phyloP scores from a whole-genome alignment of 2,329 filamentous ascomycete species.

The Fusarium sp. region DNA sequence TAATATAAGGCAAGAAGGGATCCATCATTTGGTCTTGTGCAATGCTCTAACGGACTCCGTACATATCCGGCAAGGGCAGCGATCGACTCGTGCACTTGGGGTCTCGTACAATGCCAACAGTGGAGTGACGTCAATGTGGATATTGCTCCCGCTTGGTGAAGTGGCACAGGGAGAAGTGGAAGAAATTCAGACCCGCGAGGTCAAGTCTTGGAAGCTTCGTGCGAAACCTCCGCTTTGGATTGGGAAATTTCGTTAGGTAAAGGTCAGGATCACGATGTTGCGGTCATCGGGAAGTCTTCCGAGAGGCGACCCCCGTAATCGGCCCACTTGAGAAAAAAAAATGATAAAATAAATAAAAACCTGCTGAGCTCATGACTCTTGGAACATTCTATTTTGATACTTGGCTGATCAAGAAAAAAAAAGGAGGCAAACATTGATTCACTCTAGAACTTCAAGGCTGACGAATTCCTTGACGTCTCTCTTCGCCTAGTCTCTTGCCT shows the following conservation, averaged over 20 bases:
- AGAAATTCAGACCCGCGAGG: constrained; percentile 4
- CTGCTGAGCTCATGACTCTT: constrained; percentile 36
- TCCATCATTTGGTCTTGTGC: constrained; percentile 13
- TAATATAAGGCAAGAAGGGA: constrained; percentile 27
- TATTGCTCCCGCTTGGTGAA: constrained; percentile 2
- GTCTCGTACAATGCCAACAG: constrained; percentile 27
- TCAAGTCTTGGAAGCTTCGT: constrained; percentile 23
- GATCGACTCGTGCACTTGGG: constrained; percentile 24
- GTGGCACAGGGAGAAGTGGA: constrained; percentile 24
- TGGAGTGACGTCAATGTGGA: constrained; percentile 38
- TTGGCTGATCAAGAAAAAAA: neutral
- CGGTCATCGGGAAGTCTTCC: constrained; percentile 28
- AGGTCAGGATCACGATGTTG: constrained; percentile 22
- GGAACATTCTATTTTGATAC: constrained; percentile 27
- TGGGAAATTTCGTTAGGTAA: constrained; percentile 34
- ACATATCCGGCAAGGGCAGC: constrained; percentile 33
- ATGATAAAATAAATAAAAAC: neutral
- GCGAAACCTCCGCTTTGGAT: constrained; percentile 26
- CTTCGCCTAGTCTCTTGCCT: constrained; percentile 3
- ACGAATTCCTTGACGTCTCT: neutral
- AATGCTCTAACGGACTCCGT: constrained; percentile 14
- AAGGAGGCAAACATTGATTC: neutral
- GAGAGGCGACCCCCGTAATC: constrained; percentile 18
- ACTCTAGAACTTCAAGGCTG: neutral
- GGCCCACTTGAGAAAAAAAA: constrained; percentile 26